Base-by-base conservation (phyloP, 352 stramenopile genomes). In the Phytophthora podocarpi region DNA sequence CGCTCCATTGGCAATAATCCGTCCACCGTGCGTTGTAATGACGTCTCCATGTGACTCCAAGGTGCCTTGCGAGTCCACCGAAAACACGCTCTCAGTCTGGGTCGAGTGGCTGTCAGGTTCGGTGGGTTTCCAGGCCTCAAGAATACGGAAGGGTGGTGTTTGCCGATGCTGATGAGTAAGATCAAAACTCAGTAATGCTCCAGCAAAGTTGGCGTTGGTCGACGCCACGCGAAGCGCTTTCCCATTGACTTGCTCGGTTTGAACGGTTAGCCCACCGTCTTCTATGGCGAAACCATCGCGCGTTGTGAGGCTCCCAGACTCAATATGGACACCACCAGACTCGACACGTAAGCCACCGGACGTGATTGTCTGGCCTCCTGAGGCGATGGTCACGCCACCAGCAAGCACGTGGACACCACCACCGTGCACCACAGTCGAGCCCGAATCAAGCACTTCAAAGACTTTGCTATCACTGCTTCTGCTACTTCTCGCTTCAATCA, bases 371-470 rank as follows among this genome's bases (percentile, higher is more conserved):
- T 89, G 74, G 2, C 82, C 84, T 16, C 84, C 84, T 2, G 84
- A 83, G 4, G 43, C 68, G 41, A 93, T 73, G 3, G 68, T 67
- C 3, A 91, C 40, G 8, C 82, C 84, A 16, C 84, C 82, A 36
- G 76, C 60, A 31, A 61, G 47, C 0, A 93, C 74, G 5, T 78
- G 66, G 1, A 93, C 32, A 0, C 84, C 84, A 10, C 82, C 82
- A 10, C 67, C 46, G 41, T 90, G 77, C 23, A 93, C 68, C 1
- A 76, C 64, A 8, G 78, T 83, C 15, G 74, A 66, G 0, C 85
- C 85, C 0, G 74, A 73, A 41, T 72, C 77, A 15, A 73, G 61
- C 1, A 93, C 66, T 46, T 90, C 76, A 64, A 93, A 91, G 0
- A 85, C 57, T 0, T 71, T 67, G 26, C 57, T 65, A 5, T 75